Conservation (phyloP, 2,329 filamentous ascomycete genomes). For the Aspergillus sergii region DNA sequence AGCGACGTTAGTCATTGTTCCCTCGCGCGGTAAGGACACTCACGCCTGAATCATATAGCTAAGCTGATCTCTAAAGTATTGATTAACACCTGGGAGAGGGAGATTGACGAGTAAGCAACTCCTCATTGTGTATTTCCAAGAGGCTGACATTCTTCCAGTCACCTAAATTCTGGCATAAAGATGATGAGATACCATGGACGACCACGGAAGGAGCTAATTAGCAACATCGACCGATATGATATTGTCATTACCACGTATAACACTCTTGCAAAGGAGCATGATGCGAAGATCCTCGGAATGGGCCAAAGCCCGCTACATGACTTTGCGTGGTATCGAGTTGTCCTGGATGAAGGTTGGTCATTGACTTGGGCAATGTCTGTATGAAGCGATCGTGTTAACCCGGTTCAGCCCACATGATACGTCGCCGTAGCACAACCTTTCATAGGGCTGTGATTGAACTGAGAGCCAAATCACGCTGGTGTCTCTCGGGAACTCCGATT, state of each 20-base stretch:
- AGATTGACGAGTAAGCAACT: neutral
- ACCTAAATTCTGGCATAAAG: neutral
- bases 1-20: constrained; percentile 28
- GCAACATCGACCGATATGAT: constrained; percentile 28
- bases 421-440: constrained; percentile 50
- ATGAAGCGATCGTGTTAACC: neutral
- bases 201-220: neutral
- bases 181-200: neutral
- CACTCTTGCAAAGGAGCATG: constrained; percentile 42
- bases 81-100: neutral
- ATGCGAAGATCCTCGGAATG: neutral
- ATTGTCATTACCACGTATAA: constrained; percentile 54
- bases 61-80: neutral
- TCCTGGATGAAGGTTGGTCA: constrained; percentile 50
- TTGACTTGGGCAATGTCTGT: neutral
- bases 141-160: neutral
- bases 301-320: constrained; percentile 3
- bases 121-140: neutral
- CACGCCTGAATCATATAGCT: neutral
- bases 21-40: constrained; percentile 2
- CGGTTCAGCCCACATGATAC: constrained; percentile 53
- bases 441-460: constrained; percentile 49
- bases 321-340: constrained; percentile 47
- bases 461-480: constrained; percentile 53
- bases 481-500: constrained; percentile 57